These are phyloP conservation scores for Spathaspora arborariae DNA, from an alignment of 805 yeast genomes.

Conservation along the genomic window DNA sequence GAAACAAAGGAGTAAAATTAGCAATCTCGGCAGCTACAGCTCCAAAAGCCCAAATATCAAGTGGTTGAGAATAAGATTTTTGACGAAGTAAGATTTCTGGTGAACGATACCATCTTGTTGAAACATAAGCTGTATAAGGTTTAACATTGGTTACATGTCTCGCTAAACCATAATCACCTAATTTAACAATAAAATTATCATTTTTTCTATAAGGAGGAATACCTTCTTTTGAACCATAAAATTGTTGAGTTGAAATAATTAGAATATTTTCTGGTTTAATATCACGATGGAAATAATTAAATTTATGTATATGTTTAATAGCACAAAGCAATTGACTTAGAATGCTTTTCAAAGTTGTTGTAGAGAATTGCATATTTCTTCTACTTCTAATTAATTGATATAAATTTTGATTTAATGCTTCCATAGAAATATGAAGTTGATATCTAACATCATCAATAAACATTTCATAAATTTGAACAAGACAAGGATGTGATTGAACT, in stretches of 20 bases:
- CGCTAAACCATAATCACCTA: conserved; percentile 81
- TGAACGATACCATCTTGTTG: conserved; percentile 84
- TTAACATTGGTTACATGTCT: conserved; percentile 50
- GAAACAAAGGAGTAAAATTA: conserved; percentile 73
- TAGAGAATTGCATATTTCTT: conserved; percentile 49
- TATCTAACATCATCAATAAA: conserved; percentile 62
- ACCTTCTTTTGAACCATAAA: conserved; percentile 40
- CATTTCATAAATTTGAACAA: conserved; percentile 74
- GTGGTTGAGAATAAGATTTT: conserved; percentile 59
- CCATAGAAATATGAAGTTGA: conserved; percentile 82
- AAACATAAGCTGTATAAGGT: conserved; percentile 71
- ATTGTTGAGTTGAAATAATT: conserved; percentile 54
- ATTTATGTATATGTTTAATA: conserved; percentile 72
- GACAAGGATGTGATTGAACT: conserved; percentile 65
- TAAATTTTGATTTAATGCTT: conserved; percentile 77
- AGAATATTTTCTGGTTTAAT: conserved; percentile 91
- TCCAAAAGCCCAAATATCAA: conserved; percentile 87
- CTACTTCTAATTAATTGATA: conserved; percentile 72
- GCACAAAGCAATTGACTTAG: conserved; percentile 72
- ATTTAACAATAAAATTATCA: conserved; percentile 58
- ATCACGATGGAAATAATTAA: conserved; percentile 79
- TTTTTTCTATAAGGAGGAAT: conserved; percentile 38
- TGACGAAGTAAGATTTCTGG: conserved; percentile 75
- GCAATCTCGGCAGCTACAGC: conserved; percentile 72
- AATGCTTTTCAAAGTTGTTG: conserved; percentile 59